Conservation (phyloP, 1,139 yeast genomes). For the Magnusiomyces suaveolens region DNA sequence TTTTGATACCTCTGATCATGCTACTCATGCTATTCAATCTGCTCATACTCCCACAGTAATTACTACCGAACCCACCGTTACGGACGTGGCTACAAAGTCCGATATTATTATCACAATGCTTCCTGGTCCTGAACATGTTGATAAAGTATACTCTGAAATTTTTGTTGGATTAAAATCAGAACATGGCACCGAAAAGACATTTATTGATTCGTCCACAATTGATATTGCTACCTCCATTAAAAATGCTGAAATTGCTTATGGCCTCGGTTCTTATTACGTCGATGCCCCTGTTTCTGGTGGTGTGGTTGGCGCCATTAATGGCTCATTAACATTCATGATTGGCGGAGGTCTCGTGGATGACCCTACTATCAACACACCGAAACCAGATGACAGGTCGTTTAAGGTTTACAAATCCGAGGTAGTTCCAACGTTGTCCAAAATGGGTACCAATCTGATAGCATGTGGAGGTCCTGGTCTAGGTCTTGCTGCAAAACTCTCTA, state of each 20-base stretch:
- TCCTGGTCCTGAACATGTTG: conserved; percentile 50
- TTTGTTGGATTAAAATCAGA: conserved; percentile 21
- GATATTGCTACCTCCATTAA: conserved; percentile 44
- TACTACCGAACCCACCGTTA: conserved; percentile 27
- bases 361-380: conserved; percentile 18
- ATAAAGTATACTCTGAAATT: conserved; percentile 38
- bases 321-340: conserved; percentile 49
- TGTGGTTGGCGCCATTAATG: conserved; percentile 50
- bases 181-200: conserved; percentile 18
- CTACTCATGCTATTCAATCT: conserved; percentile 33
- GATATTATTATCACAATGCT: conserved; percentile 44
- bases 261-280: conserved; percentile 33
- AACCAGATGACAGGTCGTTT: not conserved
- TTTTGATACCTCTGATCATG: conserved; percentile 44
- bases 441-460: conserved; percentile 48
- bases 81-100: conserved; percentile 31
- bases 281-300: conserved; percentile 61
- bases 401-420: conserved; percentile 3
- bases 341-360: conserved; percentile 35
- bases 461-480: conserved; percentile 53
- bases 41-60: conserved; percentile 12
- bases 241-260: conserved; percentile 24
- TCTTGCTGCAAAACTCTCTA: conserved; percentile 50
- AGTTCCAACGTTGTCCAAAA: conserved; percentile 33
- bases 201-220: conserved; percentile 48